phyloP scores from a whole-genome alignment of 2,329 filamentous ascomycete genomes.

The Clonostachys byssicola region DNA sequence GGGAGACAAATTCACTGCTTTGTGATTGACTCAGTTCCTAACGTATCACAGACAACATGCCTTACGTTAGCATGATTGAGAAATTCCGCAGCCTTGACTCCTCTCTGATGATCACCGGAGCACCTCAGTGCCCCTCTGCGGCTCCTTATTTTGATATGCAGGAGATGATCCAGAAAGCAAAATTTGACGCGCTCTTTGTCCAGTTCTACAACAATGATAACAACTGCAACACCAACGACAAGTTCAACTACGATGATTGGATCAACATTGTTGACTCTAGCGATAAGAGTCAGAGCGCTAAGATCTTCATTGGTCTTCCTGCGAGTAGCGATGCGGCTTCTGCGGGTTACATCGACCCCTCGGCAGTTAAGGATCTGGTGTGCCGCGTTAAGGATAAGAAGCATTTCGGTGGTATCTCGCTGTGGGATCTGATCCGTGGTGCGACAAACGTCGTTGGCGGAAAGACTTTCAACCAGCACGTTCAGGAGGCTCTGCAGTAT shows the following conservation, averaged over 20 bases:
- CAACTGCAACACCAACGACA: constrained; percentile 23
- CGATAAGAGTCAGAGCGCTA: constrained; percentile 29
- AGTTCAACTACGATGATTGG: constrained; percentile 41
- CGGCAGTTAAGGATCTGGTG: constrained; percentile 26
- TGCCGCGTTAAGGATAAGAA: constrained; percentile 26
- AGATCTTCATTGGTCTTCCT: constrained; percentile 40
- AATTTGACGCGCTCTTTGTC: constrained; percentile 37
- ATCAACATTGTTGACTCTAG: constrained; percentile 22
- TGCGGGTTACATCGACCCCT: constrained; percentile 26
- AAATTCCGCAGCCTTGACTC: constrained; percentile 22
- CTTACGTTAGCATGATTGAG: constrained; percentile 32
- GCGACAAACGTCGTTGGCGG: constrained; percentile 19
- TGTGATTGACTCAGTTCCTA: too few species aligned
- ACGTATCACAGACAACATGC: constrained; percentile 17
- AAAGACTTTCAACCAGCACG: constrained; percentile 29
- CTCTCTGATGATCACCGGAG: constrained; percentile 31
- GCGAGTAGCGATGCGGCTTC: constrained; percentile 17
- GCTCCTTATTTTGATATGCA: constrained; percentile 21
- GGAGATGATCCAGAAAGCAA: constrained; percentile 29
- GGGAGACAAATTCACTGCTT: too few species aligned
- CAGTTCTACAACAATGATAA: constrained; percentile 38
- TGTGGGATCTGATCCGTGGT: constrained; percentile 37
- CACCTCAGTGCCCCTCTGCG: constrained; percentile 35
- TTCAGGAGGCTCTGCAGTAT: constrained; percentile 27
- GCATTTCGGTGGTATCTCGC: constrained; percentile 38